phyloP scores from a whole-genome alignment of 306 rosid genomes.

The Aeschynomene evenia region DNA sequence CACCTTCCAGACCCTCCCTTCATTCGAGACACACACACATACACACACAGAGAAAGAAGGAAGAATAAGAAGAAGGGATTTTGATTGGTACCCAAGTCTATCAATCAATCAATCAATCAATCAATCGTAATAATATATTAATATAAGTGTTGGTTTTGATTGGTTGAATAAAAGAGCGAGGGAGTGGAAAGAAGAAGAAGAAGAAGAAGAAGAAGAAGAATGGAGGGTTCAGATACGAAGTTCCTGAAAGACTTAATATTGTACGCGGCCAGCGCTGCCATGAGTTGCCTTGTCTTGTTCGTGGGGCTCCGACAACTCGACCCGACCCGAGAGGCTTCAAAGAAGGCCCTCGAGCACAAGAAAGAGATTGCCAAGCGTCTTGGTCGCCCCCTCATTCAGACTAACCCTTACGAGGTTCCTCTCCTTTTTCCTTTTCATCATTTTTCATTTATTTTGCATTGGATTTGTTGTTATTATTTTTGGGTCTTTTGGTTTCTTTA shows the following conservation, averaged over 20 bases:
- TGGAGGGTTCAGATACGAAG: conserved; percentile 73
- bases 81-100: neutral
- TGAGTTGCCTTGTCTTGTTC: conserved; percentile 73
- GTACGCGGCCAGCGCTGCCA: conserved; percentile 95
- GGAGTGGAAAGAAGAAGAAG: neutral
- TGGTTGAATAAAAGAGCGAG: too few species aligned
- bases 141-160: too few species aligned
- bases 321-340: conserved; percentile 89
- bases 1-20: neutral
- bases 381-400: conserved; percentile 97
- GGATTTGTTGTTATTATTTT: neutral
- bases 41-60: neutral
- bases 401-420: conserved; percentile 83
- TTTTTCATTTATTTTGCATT: neutral
- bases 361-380: conserved; percentile 86
- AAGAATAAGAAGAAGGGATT: neutral
- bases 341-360: conserved; percentile 84
- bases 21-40: neutral
- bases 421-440: neutral
- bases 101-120: too few species aligned
- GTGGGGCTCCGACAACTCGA: conserved; percentile 80
- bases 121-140: too few species aligned
- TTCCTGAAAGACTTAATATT: conserved; percentile 64
- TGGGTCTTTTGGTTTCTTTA: neutral
- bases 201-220: neutral